Evolutionary conservation across 805 yeast species (phyloP).

Genomic region (Saccharomycopsis olivae): DNA sequence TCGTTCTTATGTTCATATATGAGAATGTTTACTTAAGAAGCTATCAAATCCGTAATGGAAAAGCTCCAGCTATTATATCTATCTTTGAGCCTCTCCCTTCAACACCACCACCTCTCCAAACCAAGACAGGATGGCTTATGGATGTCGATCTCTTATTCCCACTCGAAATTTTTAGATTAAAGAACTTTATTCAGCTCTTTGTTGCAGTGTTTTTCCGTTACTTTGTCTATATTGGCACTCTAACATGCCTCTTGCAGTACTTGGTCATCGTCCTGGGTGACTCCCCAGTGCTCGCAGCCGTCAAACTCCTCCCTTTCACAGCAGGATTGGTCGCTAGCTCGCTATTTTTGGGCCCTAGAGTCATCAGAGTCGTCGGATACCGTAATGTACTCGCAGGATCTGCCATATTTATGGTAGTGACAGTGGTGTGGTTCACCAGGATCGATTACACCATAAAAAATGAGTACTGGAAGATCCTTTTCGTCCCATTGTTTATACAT

Average conservation of each 20-base stretch:
- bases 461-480: conserved; percentile 8
- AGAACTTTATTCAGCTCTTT: conserved; percentile 22
- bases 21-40: conserved; percentile 9
- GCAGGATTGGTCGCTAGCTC: conserved; percentile 25
- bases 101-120: no score
- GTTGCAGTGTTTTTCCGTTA: conserved; percentile 20
- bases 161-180: conserved; percentile 21
- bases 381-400: conserved; percentile 13
- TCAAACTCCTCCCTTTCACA: conserved; percentile 27
- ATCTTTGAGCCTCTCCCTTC: no score
- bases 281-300: conserved; percentile 27
- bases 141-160: conserved; percentile 24
- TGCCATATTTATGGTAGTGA: not conserved
- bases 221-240: conserved; percentile 20
- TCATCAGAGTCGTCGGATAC: conserved; percentile 1
- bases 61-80: no score
- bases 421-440: conserved; percentile 10
- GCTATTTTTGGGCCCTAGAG: conserved; percentile 20
- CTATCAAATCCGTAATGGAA: no score
- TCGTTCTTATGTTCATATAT: conserved; percentile 23
- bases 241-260: conserved; percentile 22
- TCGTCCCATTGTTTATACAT: conserved; percentile 18
- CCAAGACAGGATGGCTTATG: conserved; percentile 18
- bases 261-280: conserved; percentile 22
- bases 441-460: conserved; percentile 4